These are phyloP conservation scores for Colletotrichum tamarilloi DNA, from an alignment of 2,329 filamentous ascomycete genomes.

Conservation along the genomic window DNA sequence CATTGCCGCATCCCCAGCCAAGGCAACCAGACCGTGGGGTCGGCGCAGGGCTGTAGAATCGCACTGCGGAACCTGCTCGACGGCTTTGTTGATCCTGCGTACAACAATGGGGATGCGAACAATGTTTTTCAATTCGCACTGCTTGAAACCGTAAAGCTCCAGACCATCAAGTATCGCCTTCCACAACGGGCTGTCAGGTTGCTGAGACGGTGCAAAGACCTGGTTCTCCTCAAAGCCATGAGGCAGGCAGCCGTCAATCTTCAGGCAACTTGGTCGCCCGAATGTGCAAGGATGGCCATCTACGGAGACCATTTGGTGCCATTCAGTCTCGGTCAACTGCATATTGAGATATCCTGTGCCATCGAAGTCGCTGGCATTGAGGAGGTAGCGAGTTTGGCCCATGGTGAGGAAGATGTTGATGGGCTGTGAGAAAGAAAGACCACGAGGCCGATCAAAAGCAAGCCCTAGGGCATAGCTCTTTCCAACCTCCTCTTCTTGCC, in stretches of 20 bases:
- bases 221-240: conserved; percentile 43
- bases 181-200: conserved; percentile 44
- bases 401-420: conserved; percentile 50
- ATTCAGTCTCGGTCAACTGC: conserved; percentile 49
- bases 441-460: conserved; percentile 46
- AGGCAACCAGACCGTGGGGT: conserved; percentile 45
- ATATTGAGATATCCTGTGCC: conserved; percentile 49
- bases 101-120: conserved; percentile 50
- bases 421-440: conserved; percentile 47
- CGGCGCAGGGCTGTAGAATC: conserved; percentile 41
- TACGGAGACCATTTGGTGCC: conserved; percentile 45
- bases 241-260: conserved; percentile 41
- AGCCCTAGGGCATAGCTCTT: conserved; percentile 47
- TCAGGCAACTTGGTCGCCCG: conserved; percentile 45
- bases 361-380: conserved; percentile 48
- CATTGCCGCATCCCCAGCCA: conserved; percentile 49
- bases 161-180: conserved; percentile 47
- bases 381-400: conserved; percentile 47
- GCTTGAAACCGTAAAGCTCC: conserved; percentile 49
- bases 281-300: conserved; percentile 47
- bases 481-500: conserved; percentile 47
- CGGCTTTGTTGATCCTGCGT: conserved; percentile 45
- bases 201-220: conserved; percentile 46
- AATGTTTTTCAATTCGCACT: conserved; percentile 48
- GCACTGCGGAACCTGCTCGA: conserved; percentile 40